Conservation (phyloP, 2,329 filamentous ascomycete genomes). For the Curvularia eragrostidis region DNA sequence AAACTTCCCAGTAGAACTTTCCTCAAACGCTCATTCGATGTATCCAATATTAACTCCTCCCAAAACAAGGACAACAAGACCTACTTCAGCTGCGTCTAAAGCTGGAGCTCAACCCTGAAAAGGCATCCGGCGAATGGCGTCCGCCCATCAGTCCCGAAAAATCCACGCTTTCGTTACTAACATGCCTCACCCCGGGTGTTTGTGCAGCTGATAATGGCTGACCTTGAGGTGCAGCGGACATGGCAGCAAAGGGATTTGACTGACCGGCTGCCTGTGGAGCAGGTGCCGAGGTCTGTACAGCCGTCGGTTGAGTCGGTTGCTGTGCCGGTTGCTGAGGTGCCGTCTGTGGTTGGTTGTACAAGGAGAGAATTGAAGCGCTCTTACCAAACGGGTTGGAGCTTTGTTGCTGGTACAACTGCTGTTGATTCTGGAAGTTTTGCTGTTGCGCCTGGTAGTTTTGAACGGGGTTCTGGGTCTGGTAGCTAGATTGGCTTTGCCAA, state of each 20-base stretch:
- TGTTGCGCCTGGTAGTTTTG: conserved; percentile 24
- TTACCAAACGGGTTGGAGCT: conserved; percentile 65
- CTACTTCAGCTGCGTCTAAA: conserved; percentile 34
- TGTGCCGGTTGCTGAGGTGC: conserved; percentile 54
- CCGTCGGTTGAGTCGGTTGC: conserved; percentile 33
- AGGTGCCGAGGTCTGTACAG: conserved; percentile 35
- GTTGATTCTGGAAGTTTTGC: conserved; percentile 26
- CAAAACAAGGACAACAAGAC: neutral
- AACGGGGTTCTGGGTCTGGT: conserved; percentile 28
- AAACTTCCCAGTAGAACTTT: neutral
- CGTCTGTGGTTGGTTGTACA: conserved; percentile 70
- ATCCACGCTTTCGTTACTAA: conserved; percentile 74
- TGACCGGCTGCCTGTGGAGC: conserved; percentile 45
- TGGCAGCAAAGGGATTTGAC: conserved; percentile 64
- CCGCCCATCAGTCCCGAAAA: conserved; percentile 68
- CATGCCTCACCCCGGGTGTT: conserved; percentile 50
- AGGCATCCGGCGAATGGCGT: conserved; percentile 79
- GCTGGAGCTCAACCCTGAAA: conserved; percentile 73
- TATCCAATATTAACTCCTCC: conserved; percentile 6
- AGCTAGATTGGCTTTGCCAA: conserved; percentile 33
- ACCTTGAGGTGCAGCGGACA: conserved; percentile 26
- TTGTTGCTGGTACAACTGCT: conserved; percentile 33
- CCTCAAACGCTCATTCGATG: neutral
- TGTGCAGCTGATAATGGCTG: conserved; percentile 33
- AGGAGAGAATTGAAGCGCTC: conserved; percentile 71